Conservation (phyloP, 306 rosid genomes). For the Cicer arietinum region DNA sequence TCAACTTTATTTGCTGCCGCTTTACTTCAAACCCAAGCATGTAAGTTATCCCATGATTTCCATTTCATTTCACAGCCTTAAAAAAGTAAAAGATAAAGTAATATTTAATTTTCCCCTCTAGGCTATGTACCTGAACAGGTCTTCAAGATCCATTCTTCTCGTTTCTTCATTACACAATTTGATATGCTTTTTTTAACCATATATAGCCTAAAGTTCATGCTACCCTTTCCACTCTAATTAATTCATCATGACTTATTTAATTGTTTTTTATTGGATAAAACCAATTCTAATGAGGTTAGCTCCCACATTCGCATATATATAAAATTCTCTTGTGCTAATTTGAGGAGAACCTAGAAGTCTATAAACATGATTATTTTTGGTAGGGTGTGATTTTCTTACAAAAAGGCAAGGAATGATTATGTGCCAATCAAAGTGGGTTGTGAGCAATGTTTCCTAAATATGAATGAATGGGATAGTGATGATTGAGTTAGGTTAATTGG, state of each 20-base stretch:
- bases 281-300: conserved; percentile 3
- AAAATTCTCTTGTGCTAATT: background rate
- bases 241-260: conserved; percentile 11
- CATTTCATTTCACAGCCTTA: conserved; percentile 31
- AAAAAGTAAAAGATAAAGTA: conserved; percentile 40
- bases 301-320: background rate
- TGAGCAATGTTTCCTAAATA: conserved; percentile 37
- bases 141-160: conserved; percentile 24
- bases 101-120: background rate
- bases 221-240: background rate
- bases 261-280: background rate
- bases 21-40: conserved; percentile 52
- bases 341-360: conserved; percentile 22
- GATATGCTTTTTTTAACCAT: conserved; percentile 10
- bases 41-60: conserved; percentile 16
- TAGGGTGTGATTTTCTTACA: conserved; percentile 19
- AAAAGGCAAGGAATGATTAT: conserved; percentile 46
- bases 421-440: conserved; percentile 43
- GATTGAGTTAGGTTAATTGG: conserved; percentile 52
- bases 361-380: conserved; percentile 36
- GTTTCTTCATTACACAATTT: conserved; percentile 31
- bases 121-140: conserved; percentile 8
- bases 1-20: conserved; percentile 29
- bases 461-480: conserved; percentile 42
- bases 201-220: background rate